phyloP scores from a whole-genome alignment of 345 rosid genomes.

The Noccaea caerulescens region DNA sequence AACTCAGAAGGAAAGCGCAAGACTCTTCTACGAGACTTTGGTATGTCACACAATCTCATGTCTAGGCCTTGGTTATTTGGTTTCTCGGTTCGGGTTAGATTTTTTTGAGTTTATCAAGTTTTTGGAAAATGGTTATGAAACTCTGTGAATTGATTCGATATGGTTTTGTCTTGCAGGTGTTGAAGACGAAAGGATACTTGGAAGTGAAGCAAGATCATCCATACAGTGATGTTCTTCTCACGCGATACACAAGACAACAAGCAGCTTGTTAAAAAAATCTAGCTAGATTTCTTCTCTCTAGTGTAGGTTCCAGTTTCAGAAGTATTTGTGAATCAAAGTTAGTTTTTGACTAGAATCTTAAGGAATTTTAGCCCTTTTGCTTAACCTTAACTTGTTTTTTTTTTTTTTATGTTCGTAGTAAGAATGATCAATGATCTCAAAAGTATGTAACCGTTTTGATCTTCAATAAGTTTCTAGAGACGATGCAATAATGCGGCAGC shows the following conservation, averaged over 20 bases:
- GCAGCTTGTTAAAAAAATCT: constrained; percentile 35
- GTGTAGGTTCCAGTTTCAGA: neutral
- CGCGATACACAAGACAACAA: constrained; percentile 27
- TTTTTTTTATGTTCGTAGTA: neutral
- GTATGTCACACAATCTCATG: constrained; percentile 44
- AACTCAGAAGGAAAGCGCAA: constrained; percentile 63
- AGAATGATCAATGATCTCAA: neutral
- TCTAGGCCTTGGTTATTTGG: no score
- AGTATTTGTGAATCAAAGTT: constrained; percentile 5
- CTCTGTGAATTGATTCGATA: neutral
- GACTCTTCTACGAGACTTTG: constrained; percentile 87
- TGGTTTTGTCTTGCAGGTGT: constrained; percentile 54
- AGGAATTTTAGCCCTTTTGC: constrained; percentile 1
- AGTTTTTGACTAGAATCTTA: neutral
- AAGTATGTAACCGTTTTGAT: neutral
- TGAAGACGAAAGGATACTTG: constrained; percentile 63
- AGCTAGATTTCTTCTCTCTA: neutral
- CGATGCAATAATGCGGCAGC: neutral
- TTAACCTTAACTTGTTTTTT: neutral
- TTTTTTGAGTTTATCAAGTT: neutral
- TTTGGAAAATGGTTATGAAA: neutral
- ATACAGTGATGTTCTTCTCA: constrained; percentile 60
- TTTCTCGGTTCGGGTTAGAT: neutral
- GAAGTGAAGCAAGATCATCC: constrained; percentile 64
- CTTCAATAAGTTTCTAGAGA: neutral